Evolutionary conservation across 1,284 basidiomycete genomes (phyloP).

Genomic region (Dichomitus squalens): DNA sequence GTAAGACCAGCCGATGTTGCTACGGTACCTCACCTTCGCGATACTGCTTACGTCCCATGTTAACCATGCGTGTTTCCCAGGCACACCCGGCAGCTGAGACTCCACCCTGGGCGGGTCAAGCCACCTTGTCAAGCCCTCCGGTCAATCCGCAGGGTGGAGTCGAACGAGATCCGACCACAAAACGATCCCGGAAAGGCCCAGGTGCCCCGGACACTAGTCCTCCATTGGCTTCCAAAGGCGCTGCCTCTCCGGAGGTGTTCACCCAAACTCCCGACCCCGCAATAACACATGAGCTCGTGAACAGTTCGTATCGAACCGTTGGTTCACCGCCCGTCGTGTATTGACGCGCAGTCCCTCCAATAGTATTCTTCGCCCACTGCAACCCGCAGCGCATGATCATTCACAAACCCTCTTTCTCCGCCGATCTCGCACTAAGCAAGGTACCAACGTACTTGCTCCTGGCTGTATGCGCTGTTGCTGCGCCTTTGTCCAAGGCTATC

Average conservation of each 20-base stretch:
- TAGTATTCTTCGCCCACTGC: conserved; percentile 81
- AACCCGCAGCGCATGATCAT: conserved; percentile 74
- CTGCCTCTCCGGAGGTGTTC: conserved; percentile 29
- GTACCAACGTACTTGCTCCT: conserved; percentile 70
- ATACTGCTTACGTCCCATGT: conserved; percentile 7
- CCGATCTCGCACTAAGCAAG: conserved; percentile 60
- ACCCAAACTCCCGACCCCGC: conserved; percentile 50
- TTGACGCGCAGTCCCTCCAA: background rate
- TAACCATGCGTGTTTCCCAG: conserved; percentile 8
- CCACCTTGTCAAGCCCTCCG: conserved; percentile 18
- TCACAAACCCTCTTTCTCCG: conserved; percentile 74
- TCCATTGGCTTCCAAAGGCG: conserved; percentile 35
- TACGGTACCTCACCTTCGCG: conserved; percentile 16
- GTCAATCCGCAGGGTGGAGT: conserved; percentile 17
- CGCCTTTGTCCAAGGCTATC: conserved; percentile 69
- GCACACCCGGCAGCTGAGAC: conserved; percentile 13
- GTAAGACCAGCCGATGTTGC: conserved; percentile 14
- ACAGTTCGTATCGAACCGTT: conserved; percentile 49
- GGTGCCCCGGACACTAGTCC: conserved; percentile 12
- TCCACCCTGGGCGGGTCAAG: conserved; percentile 21
- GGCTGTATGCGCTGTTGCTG: conserved; percentile 74
- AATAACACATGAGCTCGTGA: conserved; percentile 72
- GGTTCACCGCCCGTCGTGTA: conserved; percentile 8
- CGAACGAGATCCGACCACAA: conserved; percentile 28
- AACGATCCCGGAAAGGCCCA: conserved; percentile 26